Evolutionary conservation across 768 basidiomycete species (phyloP).

Genomic region (Panaeolus cyanescens): DNA sequence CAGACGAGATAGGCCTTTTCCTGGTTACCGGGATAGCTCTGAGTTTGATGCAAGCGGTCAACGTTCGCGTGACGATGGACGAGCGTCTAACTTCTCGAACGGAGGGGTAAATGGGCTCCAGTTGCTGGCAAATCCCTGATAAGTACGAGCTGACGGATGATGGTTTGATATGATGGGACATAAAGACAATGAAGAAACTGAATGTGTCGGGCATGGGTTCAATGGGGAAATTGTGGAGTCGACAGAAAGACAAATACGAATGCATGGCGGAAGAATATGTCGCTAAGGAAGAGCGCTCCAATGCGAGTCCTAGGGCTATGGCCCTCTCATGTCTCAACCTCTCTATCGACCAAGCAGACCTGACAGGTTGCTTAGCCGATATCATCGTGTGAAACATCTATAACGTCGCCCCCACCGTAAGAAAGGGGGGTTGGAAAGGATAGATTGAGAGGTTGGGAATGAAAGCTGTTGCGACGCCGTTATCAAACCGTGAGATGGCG

Average conservation of each 20-base stretch:
- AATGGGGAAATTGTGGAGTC: slow-evolving; percentile 29
- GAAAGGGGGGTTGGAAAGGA: slow-evolving; percentile 14
- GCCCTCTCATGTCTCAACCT: slow-evolving; percentile 8
- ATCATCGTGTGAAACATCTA: not conserved
- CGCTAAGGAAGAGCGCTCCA: slow-evolving; percentile 21
- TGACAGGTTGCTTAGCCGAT: slow-evolving; percentile 3
- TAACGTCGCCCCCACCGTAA: slow-evolving; percentile 10
- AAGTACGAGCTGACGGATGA: slow-evolving; percentile 35
- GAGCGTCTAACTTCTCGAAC: slow-evolving; percentile 18
- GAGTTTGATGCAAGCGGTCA: not conserved
- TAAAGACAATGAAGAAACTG: slow-evolving; percentile 34
- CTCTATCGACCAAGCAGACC: slow-evolving; percentile 6
- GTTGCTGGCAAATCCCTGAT: slow-evolving; percentile 35
- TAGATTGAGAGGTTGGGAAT: slow-evolving; percentile 6
- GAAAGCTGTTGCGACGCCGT: not conserved
- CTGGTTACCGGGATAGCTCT: not conserved
- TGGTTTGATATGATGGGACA: slow-evolving; percentile 37
- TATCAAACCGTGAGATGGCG: slow-evolving; percentile 24
- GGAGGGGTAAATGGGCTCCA: slow-evolving; percentile 30
- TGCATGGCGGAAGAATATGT: slow-evolving; percentile 35
- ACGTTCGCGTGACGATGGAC: not conserved
- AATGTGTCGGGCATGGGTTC: slow-evolving; percentile 40
- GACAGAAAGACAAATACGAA: slow-evolving; percentile 37
- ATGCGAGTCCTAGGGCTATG: slow-evolving; percentile 10
- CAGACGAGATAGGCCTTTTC: not conserved